phyloP scores from a whole-genome alignment of 306 rosid species.

The Quercus alba region DNA sequence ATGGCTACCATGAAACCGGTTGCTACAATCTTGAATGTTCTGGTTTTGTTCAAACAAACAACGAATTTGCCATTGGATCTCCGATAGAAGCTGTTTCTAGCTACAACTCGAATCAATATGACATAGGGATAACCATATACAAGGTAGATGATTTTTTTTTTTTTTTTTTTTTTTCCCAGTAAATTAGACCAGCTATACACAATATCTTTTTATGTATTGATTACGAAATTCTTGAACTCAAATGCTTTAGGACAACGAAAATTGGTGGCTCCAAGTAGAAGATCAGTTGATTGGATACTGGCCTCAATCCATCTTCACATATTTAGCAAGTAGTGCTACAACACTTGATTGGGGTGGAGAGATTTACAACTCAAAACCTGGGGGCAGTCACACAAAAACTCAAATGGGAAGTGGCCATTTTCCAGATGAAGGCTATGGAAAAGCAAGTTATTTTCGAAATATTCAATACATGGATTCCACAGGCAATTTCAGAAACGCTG shows the following conservation, averaged over 20 bases:
- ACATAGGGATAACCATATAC: neutral
- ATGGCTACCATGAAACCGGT: slow-evolving; percentile 8
- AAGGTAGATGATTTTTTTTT: neutral
- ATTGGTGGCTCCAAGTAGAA: too few species aligned
- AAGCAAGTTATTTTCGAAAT: slow-evolving; percentile 18
- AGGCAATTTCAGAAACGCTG: neutral
- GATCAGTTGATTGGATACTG: slow-evolving; percentile 24
- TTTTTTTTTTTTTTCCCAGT: too few species aligned
- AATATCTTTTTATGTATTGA: neutral
- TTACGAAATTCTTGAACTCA: too few species aligned
- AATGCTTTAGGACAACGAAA: too few species aligned
- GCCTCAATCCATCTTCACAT: slow-evolving; percentile 18
- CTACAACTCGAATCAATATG: slow-evolving; percentile 6
- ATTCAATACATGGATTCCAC: neutral
- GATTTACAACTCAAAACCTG: neutral
- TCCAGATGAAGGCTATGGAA: slow-evolving; percentile 5
- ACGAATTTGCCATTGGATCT: neutral
- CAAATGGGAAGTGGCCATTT: slow-evolving; percentile 37
- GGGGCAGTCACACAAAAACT: slow-evolving; percentile 17
- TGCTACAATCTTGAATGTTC: slow-evolving; percentile 25
- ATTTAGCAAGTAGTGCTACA: neutral
- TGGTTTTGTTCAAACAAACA: slow-evolving; percentile 22
- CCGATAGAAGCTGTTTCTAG: slow-evolving; percentile 1
- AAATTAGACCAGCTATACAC: too few species aligned
- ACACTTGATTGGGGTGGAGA: slow-evolving; percentile 1